Evolutionary conservation across 805 yeast species (phyloP), one percentile per base, ranked within the genome.

Genomic region (Ogataea trehaloabstinens): DNA sequence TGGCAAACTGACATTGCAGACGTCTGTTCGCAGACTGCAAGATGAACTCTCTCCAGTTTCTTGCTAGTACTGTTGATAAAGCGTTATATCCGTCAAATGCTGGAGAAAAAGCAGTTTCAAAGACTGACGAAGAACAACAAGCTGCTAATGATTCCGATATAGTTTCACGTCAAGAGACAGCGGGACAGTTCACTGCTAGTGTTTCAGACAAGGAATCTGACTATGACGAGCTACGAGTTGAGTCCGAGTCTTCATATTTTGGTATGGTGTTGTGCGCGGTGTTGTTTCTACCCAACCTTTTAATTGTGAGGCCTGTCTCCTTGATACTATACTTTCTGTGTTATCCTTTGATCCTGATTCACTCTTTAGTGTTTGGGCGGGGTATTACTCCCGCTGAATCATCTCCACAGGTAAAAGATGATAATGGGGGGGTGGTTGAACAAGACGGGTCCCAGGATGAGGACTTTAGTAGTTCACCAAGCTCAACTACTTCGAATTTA

Each of bases 221-320:
- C 28, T 44, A 45, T 33, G 46, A 35, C 5, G 46, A 38, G 18
- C 35, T 36, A 15, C 31, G 22, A 2, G 24, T 34, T 8, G 47
- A 40, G 19, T 18, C 42, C 16, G 47, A 45, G 27, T 38, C 33
- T 24, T 39, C 54, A 17, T 22, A 52, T 8, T 19, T 53, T 8
- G 35, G 42, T 16, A 19, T 47, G 17, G 7, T 61, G 5, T 47
- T 64, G 52, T 49, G 52, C 8, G 48, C 66, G 5, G 21, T 74
- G 29, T 49, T 73, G 22, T 78, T 73, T 44, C 34, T 77, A 1
- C 82, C 84, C 6, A 70, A 74, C 44, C 48, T 70, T 28, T 36
- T 81, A 5, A 45, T 82, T 4, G 45, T 74, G n/a, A 71, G 70
- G 40, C 89, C 90, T 2, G 40, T 77, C 12, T 43, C 62, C 4